Conservation (phyloP, 148 eudicot genomes). For the Persicaria tinctoria region DNA sequence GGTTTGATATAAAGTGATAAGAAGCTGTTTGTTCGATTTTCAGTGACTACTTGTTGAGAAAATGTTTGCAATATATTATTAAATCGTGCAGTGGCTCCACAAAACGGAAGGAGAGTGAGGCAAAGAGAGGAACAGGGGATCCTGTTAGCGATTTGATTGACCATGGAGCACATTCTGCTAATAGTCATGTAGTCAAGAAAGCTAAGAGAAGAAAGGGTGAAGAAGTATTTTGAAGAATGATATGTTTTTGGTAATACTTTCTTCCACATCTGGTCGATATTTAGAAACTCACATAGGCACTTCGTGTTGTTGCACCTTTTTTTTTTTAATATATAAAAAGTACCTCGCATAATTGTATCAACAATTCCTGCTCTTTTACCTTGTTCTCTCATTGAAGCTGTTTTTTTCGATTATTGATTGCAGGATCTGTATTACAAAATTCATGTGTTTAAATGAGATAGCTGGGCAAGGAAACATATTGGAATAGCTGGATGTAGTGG, state of each 20-base stretch:
- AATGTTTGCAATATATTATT: background rate
- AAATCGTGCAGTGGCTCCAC: slow-evolving; percentile 24
- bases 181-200: slow-evolving; percentile 35
- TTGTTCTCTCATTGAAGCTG: background rate
- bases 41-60: background rate
- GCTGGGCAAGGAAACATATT: too few species aligned
- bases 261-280: background rate
- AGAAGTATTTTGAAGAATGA: slow-evolving; percentile 26
- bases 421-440: too few species aligned
- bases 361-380: background rate
- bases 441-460: too few species aligned
- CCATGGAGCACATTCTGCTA: slow-evolving; percentile 19
- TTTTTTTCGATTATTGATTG: background rate
- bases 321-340: background rate
- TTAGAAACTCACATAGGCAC: background rate
- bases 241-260: background rate
- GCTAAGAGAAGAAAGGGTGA: slow-evolving; percentile 39
- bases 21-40: background rate
- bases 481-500: too few species aligned
- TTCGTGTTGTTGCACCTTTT: background rate
- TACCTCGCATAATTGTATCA: background rate
- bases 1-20: slow-evolving; percentile 27
- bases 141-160: slow-evolving; percentile 22
- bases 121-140: slow-evolving; percentile 20
- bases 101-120: slow-evolving; percentile 30